A percentile compares a stretch with the other conserved stretches of the same genome.
These are phyloP conservation scores for Eimeria mitis DNA, from an alignment of 169 alveolate genomes.

Conservation along the genomic window DNA sequence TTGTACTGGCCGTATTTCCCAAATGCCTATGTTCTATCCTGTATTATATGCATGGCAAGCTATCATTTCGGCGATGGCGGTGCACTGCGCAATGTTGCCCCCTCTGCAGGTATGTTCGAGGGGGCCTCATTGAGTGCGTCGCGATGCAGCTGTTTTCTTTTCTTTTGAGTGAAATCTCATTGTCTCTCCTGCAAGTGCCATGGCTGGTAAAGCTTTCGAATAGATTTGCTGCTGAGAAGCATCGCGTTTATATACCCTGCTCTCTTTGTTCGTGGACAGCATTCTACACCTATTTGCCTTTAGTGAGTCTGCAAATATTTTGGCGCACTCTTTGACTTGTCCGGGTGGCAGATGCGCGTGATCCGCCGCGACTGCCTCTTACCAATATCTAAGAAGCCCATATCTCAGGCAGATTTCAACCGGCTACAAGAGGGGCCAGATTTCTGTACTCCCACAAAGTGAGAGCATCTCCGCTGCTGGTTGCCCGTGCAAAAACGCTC, in stretches of 20 bases:
- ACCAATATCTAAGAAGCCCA: slow-evolving; percentile 57
- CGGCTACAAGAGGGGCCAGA: slow-evolving; percentile 78
- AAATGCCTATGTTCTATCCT: not conserved
- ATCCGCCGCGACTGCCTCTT: slow-evolving; percentile 31
- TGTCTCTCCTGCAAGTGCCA: slow-evolving; percentile 50
- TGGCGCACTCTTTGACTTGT: not conserved
- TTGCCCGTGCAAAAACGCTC: not conserved
- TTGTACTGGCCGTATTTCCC: not conserved
- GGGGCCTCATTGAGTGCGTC: slow-evolving; percentile 79
- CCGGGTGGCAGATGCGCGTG: slow-evolving; percentile 54
- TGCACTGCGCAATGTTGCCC: not conserved
- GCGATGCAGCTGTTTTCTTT: slow-evolving; percentile 69
- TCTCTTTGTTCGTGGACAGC: not conserved
- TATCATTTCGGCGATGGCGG: too few relatives aligned
- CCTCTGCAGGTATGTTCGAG: slow-evolving; percentile 80
- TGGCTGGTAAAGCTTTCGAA: slow-evolving; percentile 49
- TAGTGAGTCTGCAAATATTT: not conserved
- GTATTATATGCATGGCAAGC: not conserved
- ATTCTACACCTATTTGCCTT: too few relatives aligned
- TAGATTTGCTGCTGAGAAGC: not conserved
- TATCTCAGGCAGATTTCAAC: slow-evolving; percentile 72
- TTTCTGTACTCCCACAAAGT: slow-evolving; percentile 77
- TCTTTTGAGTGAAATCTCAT: slow-evolving; percentile 60
- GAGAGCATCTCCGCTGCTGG: not conserved
- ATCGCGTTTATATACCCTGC: not conserved